Evolutionary conservation across 202 grass and related monocot genomes (phyloP).

Genomic region (Brachypodium distachyon): DNA sequence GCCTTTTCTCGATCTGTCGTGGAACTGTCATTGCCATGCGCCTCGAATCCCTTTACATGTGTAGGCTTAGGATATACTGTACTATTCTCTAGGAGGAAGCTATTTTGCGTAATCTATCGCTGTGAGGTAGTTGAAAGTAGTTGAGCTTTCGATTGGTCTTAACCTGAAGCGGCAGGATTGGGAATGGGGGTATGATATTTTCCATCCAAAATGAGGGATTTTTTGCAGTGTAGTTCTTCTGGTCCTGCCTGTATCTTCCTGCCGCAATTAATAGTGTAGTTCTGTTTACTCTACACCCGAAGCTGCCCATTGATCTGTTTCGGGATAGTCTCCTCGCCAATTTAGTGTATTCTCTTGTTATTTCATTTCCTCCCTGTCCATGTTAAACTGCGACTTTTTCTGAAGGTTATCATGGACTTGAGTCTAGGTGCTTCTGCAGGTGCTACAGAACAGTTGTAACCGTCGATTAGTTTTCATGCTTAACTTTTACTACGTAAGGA

Average conservation of each 20-base stretch:
- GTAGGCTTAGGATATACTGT: neutral
- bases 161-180: neutral
- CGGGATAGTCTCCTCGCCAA: neutral
- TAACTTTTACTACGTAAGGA: neutral
- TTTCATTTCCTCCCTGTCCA: neutral
- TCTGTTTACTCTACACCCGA: neutral
- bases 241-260: too few species aligned
- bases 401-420: neutral
- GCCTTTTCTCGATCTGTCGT: neutral
- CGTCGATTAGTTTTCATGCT: neutral
- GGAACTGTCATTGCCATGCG: neutral
- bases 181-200: neutral
- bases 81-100: neutral
- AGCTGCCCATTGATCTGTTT: neutral
- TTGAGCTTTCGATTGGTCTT: neutral
- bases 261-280: neutral
- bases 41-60: neutral
- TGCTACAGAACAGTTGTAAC: neutral
- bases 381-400: neutral
- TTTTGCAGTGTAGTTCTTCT: neutral
- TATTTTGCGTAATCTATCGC: neutral
- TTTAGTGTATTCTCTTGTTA: neutral
- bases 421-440: neutral
- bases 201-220: neutral
- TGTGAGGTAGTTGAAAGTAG: neutral